These are phyloP conservation scores for Talaromyces albobiverticillius DNA, from an alignment of 2,329 filamentous ascomycete genomes.

Conservation along the genomic window DNA sequence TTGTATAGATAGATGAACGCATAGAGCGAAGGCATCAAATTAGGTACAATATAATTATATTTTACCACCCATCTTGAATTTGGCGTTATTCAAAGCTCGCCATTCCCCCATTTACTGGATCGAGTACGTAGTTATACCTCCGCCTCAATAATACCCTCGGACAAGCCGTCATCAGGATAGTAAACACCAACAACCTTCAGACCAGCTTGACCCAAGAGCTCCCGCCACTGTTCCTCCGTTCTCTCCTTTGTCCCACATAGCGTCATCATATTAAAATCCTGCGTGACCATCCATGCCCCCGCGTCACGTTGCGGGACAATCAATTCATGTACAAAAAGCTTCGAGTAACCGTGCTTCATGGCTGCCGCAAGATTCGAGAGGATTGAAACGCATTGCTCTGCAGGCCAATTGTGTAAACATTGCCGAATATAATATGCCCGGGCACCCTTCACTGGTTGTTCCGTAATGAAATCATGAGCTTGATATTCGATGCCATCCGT, in stretches of 20 bases:
- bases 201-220: neutral
- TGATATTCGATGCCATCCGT: neutral
- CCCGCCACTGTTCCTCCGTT: neutral
- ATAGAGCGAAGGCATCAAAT: too few species aligned
- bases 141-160: neutral
- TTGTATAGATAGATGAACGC: too few species aligned
- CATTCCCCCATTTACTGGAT: too few species aligned
- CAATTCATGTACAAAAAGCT: neutral
- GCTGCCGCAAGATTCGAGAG: neutral
- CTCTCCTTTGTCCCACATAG: constrained; percentile 29
- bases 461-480: constrained; percentile 18
- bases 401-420: constrained; percentile 24
- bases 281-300: constrained; percentile 24
- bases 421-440: constrained; percentile 24
- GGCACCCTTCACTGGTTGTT: constrained; percentile 20
- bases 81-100: too few species aligned
- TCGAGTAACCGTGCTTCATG: constrained; percentile 4
- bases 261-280: constrained; percentile 38
- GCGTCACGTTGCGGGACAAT: constrained; percentile 17
- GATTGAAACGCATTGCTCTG: constrained; percentile 20
- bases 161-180: neutral
- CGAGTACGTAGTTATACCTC: too few species aligned
- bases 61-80: too few species aligned
- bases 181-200: neutral
- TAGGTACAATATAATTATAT: too few species aligned